Evolutionary conservation across 2,329 filamentous ascomycete genomes (phyloP).

Genomic region (Fusarium nematophilum): DNA sequence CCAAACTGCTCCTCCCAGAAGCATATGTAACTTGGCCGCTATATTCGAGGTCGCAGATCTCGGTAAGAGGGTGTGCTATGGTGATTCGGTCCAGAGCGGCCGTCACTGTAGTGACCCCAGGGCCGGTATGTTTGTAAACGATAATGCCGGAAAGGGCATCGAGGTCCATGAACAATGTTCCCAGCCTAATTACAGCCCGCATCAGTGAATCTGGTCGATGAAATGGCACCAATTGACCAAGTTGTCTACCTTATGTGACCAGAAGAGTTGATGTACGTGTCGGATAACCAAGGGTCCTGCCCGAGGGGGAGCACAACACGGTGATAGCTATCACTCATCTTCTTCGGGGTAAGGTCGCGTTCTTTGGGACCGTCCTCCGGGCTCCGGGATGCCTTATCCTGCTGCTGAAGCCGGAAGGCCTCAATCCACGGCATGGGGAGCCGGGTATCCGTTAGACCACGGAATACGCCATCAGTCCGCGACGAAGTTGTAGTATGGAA

Average conservation of each 20-base stretch:
- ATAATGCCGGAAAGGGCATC: slow-evolving; percentile 82
- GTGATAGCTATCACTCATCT: slow-evolving; percentile 48
- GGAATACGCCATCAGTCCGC: slow-evolving; percentile 46
- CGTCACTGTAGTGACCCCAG: slow-evolving; percentile 64
- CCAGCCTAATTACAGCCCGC: slow-evolving; percentile 55
- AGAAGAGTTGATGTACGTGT: slow-evolving; percentile 81
- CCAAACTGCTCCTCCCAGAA: slow-evolving; percentile 77
- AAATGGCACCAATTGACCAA: too few species aligned
- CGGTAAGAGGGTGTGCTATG: slow-evolving; percentile 76
- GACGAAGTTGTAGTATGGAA: slow-evolving; percentile 33
- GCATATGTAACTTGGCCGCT: slow-evolving; percentile 73
- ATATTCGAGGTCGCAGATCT: slow-evolving; percentile 82
- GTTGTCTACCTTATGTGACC: slow-evolving; percentile 70
- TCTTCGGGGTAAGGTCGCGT: slow-evolving; percentile 44
- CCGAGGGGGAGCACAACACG: slow-evolving; percentile 68
- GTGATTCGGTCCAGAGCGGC: slow-evolving; percentile 63
- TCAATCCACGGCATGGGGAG: slow-evolving; percentile 46
- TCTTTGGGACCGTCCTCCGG: slow-evolving; percentile 26
- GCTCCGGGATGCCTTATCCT: slow-evolving; percentile 21
- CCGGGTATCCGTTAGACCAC: slow-evolving; percentile 40
- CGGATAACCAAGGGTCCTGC: slow-evolving; percentile 80
- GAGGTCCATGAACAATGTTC: slow-evolving; percentile 82
- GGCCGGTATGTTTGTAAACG: slow-evolving; percentile 74
- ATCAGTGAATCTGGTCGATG: background rate
- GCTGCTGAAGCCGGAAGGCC: slow-evolving; percentile 38